Conservation (phyloP, 306 rosid genomes). For the Lagenaria siceraria region DNA sequence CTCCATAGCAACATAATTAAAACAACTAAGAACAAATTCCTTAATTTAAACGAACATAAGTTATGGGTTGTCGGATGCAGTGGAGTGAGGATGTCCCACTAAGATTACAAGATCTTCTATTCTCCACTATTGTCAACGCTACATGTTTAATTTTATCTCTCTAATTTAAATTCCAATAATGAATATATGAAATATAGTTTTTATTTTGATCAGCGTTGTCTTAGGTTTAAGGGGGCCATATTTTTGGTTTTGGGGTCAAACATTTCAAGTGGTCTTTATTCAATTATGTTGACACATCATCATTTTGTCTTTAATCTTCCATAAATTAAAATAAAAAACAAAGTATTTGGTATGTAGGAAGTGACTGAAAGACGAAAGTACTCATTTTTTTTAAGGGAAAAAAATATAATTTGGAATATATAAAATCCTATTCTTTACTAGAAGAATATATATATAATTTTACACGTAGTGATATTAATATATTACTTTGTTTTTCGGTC, state of each 20-base stretch:
- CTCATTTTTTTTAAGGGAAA: not conserved
- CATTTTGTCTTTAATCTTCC: too few relatives aligned
- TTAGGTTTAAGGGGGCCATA: not conserved
- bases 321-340: not conserved
- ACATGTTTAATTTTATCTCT: not conserved
- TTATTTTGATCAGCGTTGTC: not conserved
- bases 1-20: not conserved
- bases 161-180: not conserved
- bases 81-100: not conserved
- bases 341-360: not conserved
- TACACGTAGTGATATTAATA: not conserved
- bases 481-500: not conserved
- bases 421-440: not conserved
- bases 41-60: not conserved
- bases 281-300: not conserved
- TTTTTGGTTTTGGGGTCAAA: not conserved
- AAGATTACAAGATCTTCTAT: not conserved
- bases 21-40: not conserved
- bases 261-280: not conserved
- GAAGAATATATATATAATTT: not conserved
- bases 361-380: not conserved
- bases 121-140: not conserved
- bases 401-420: not conserved
- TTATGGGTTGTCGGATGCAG: not conserved
- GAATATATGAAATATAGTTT: not conserved